A percentile compares a stretch with the other conserved stretches of the same genome.
These are phyloP conservation scores for Nemania diffusa DNA, from an alignment of 2,329 filamentous ascomycete genomes.

Conservation along the genomic window DNA sequence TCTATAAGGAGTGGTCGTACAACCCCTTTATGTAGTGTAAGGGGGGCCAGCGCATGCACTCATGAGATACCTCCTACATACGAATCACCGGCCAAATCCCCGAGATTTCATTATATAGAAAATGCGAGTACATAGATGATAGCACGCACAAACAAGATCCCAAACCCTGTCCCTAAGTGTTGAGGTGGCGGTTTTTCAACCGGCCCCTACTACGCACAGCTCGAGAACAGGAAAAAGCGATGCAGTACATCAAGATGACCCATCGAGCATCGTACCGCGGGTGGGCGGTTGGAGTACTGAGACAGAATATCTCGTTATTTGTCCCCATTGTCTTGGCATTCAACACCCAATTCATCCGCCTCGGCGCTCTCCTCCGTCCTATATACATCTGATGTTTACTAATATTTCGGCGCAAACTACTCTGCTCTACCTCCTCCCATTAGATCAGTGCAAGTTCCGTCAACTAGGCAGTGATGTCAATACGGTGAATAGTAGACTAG, in stretches of 20 bases:
- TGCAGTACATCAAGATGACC: not conserved
- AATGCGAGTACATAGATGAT: not conserved
- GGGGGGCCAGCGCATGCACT: not conserved
- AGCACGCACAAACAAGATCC: not conserved
- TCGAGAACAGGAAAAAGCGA: not conserved
- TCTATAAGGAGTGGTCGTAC: not conserved
- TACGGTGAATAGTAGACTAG: not conserved
- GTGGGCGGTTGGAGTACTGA: conserved; percentile 30
- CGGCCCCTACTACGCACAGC: too few relatives aligned
- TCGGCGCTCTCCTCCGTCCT: conserved; percentile 16
- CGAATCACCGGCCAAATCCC: not conserved
- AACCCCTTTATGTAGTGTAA: not conserved
- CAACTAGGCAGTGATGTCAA: not conserved
- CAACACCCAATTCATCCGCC: conserved; percentile 43
- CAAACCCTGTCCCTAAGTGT: not conserved
- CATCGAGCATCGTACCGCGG: not conserved
- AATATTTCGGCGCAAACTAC: not conserved
- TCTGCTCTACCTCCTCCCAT: not conserved
- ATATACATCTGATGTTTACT: conserved; percentile 9
- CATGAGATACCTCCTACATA: not conserved
- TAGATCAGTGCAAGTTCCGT: not conserved
- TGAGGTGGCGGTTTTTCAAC: not conserved
- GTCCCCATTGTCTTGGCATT: conserved; percentile 40
- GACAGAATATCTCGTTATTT: conserved; percentile 38
- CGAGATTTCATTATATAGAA: not conserved